These are phyloP conservation scores for Panellus pusillus DNA, from an alignment of 768 basidiomycete genomes.

Conservation along the genomic window DNA sequence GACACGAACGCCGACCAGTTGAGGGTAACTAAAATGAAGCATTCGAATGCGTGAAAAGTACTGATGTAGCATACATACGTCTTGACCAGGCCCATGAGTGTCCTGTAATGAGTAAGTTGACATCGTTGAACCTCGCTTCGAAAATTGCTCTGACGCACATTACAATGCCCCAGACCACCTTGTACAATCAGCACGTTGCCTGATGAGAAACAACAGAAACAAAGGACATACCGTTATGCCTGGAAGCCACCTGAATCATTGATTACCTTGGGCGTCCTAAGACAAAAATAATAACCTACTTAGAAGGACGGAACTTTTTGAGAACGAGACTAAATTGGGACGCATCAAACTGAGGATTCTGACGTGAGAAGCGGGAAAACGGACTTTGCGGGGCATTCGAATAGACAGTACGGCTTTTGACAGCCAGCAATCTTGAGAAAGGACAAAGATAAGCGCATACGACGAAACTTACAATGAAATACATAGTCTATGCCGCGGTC, in stretches of 20 bases:
- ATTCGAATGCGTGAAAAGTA: neutral
- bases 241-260: slow-evolving; percentile 54
- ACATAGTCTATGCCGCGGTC: slow-evolving; percentile 54
- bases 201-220: neutral
- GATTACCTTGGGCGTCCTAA: neutral
- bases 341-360: slow-evolving; percentile 8
- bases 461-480: slow-evolving; percentile 54
- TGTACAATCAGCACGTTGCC: neutral
- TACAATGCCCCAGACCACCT: slow-evolving; percentile 66
- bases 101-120: slow-evolving; percentile 35
- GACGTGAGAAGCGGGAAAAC: slow-evolving; percentile 5
- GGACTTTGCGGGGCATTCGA: slow-evolving; percentile 75
- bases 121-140: too few relatives aligned
- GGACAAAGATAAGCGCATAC: neutral
- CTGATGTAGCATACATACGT: slow-evolving; percentile 36
- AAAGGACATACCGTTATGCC: slow-evolving; percentile 53
- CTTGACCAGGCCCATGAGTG: slow-evolving; percentile 67
- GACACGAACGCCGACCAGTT: slow-evolving; percentile 57
- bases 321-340: slow-evolving; percentile 45
- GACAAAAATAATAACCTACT: slow-evolving; percentile 32
- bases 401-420: slow-evolving; percentile 54
- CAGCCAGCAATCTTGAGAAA: neutral
- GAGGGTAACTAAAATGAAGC: slow-evolving; percentile 47
- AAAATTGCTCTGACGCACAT: slow-evolving; percentile 40
- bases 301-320: slow-evolving; percentile 65